Percentiles rank a stretch among this genome's conserved stretches.
phyloP scores from a whole-genome alignment of 2,329 filamentous ascomycete genomes.

The Ilyonectria destructans region DNA sequence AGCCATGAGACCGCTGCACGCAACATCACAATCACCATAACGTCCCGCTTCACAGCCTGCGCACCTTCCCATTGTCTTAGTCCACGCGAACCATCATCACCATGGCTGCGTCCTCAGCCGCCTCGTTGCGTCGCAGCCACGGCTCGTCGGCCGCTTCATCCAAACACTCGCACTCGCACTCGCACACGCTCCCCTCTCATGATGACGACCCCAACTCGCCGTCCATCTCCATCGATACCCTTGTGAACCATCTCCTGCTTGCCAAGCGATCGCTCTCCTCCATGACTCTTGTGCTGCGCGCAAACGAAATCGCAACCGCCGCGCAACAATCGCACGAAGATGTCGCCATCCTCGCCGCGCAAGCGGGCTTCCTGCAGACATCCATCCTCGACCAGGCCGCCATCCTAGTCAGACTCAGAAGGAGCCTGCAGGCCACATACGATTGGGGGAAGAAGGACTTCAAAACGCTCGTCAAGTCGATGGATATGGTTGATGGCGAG shows the following conservation, averaged over 20 bases:
- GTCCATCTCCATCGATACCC: slow-evolving; percentile 74
- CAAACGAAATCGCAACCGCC: slow-evolving; percentile 86
- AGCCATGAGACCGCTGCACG: slow-evolving; percentile 37
- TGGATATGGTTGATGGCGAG: slow-evolving; percentile 78
- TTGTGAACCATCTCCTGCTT: slow-evolving; percentile 88
- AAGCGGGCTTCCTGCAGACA: slow-evolving; percentile 77
- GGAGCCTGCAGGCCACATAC: slow-evolving; percentile 69
- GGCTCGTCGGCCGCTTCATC: slow-evolving; percentile 57
- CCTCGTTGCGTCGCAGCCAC: slow-evolving; percentile 56
- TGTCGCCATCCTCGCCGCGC: slow-evolving; percentile 80
- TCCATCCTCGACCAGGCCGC: slow-evolving; percentile 73
- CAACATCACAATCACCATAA: slow-evolving; percentile 11
- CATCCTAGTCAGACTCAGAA: slow-evolving; percentile 67
- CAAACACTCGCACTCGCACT: slow-evolving; percentile 49
- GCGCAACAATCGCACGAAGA: slow-evolving; percentile 86
- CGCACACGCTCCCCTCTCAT: slow-evolving; percentile 41
- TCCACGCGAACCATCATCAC: slow-evolving; percentile 21
- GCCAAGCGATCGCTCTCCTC: slow-evolving; percentile 91
- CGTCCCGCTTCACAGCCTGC: slow-evolving; percentile 1
- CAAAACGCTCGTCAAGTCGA: slow-evolving; percentile 72
- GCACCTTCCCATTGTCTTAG: background rate
- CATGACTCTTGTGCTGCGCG: slow-evolving; percentile 86
- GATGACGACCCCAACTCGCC: slow-evolving; percentile 33
- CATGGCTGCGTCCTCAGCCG: slow-evolving; percentile 57
- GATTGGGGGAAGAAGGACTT: slow-evolving; percentile 74